These are phyloP conservation scores for Lobulomyces angularis DNA, from an alignment of 192 early-diverging fungal species.

Conservation along the genomic window DNA sequence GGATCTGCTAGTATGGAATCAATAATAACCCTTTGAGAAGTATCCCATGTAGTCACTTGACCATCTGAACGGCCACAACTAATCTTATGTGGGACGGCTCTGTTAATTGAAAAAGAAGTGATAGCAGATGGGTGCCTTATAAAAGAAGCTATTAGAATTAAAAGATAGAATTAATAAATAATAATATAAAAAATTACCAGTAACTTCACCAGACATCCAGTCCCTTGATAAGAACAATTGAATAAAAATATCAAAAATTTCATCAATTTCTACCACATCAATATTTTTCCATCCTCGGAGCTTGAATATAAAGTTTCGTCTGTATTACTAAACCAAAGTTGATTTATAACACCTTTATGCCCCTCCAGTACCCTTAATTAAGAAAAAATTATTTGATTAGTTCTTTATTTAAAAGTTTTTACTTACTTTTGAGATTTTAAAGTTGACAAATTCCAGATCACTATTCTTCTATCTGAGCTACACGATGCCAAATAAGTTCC, in stretches of 20 bases:
- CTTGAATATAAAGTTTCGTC: constrained; percentile 24
- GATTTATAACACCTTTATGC: constrained; percentile 32
- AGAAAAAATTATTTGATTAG: neutral
- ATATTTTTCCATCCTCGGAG: constrained; percentile 35
- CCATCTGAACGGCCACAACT: constrained; percentile 36
- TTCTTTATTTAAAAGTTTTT: neutral
- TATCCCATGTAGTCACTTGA: constrained; percentile 29
- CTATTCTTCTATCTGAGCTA: constrained; percentile 30
- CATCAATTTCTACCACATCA: too few species aligned
- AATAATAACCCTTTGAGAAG: constrained; percentile 8
- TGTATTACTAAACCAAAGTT: constrained; percentile 29
- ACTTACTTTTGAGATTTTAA: constrained; percentile 27
- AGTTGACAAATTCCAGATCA: constrained; percentile 36
- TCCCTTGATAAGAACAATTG: too few species aligned
- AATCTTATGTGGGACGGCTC: constrained; percentile 21
- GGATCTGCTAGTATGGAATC: constrained; percentile 38
- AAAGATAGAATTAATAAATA: constrained; percentile 3
- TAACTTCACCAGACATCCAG: too few species aligned
- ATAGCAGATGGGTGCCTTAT: constrained; percentile 35
- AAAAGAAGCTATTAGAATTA: constrained; percentile 13
- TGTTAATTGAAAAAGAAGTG: constrained; percentile 25
- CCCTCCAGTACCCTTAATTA: constrained; percentile 30
- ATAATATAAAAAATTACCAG: neutral
- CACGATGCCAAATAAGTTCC: constrained; percentile 21
- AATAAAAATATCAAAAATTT: too few species aligned